Conservation (phyloP, 2,329 filamentous ascomycete genomes). For the Diplodia sapinea region DNA sequence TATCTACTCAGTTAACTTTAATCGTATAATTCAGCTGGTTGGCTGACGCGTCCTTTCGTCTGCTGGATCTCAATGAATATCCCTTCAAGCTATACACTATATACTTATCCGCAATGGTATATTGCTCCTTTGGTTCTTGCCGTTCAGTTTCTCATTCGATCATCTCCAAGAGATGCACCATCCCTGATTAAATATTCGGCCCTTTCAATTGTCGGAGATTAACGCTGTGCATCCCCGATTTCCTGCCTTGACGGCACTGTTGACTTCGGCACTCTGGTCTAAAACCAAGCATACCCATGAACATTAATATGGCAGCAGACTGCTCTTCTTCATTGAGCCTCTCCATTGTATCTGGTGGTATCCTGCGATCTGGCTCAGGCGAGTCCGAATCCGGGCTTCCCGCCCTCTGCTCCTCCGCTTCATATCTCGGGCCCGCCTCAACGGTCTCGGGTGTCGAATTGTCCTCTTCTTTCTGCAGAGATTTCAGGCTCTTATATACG, state of each 20-base stretch:
- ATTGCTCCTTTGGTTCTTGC: too few relatives aligned
- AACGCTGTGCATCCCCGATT: background rate
- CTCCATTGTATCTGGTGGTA: background rate
- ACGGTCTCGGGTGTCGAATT: background rate
- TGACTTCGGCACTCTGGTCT: background rate
- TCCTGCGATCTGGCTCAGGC: background rate
- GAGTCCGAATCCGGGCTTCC: background rate
- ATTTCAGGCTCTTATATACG: background rate
- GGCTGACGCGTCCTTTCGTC: too few relatives aligned
- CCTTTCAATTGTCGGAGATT: background rate
- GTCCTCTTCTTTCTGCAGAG: background rate
- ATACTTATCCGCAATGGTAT: too few relatives aligned
- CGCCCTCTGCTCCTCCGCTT: background rate
- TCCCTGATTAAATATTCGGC: background rate
- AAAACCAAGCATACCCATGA: background rate
- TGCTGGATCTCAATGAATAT: too few relatives aligned
- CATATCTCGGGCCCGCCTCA: background rate
- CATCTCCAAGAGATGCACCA: background rate
- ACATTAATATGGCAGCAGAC: background rate
- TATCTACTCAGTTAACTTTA: too few relatives aligned
- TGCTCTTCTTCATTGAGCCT: background rate
- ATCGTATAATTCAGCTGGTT: too few relatives aligned
- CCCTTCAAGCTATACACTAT: too few relatives aligned
- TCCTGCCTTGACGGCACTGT: background rate
- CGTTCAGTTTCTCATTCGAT: too few relatives aligned